These are phyloP conservation scores for Aspergillus wentii DNA, from an alignment of 495 filamentous ascomycete genomes.

Conservation along the genomic window DNA sequence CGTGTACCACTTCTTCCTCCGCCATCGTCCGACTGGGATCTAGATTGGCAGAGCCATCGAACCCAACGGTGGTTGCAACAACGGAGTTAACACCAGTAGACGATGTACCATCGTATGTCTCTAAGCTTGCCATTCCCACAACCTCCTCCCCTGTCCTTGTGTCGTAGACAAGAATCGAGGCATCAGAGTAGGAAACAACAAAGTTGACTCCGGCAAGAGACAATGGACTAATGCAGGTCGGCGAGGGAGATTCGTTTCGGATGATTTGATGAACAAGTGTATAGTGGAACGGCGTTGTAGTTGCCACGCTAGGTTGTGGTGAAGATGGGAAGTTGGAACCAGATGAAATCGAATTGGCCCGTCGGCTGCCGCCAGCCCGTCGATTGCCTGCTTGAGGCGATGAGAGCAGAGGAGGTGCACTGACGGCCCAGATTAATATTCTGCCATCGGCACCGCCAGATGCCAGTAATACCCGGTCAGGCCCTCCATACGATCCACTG, in stretches of 20 bases:
- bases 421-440: constrained; percentile 91
- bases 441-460: constrained; percentile 89
- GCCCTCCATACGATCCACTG: constrained; percentile 62
- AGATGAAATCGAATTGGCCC: constrained; percentile 86
- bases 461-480: constrained; percentile 83
- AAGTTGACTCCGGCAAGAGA: constrained; percentile 85
- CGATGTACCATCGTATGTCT: constrained; percentile 85
- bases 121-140: constrained; percentile 82
- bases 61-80: constrained; percentile 78
- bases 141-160: constrained; percentile 89
- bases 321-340: constrained; percentile 85
- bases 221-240: constrained; percentile 87
- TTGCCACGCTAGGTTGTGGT: constrained; percentile 82
- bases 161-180: constrained; percentile 84
- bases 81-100: constrained; percentile 83
- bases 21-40: constrained; percentile 55
- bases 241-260: constrained; percentile 66
- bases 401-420: constrained; percentile 77
- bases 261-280: constrained; percentile 79
- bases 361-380: constrained; percentile 67
- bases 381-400: constrained; percentile 71
- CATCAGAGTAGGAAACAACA: constrained; percentile 87
- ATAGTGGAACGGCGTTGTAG: constrained; percentile 59
- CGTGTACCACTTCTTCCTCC: constrained; percentile 67
- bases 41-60: constrained; percentile 65